Conservation (phyloP, 371 early-diverging fungal genomes). For the Rhizoclosmatium hyalinum region DNA sequence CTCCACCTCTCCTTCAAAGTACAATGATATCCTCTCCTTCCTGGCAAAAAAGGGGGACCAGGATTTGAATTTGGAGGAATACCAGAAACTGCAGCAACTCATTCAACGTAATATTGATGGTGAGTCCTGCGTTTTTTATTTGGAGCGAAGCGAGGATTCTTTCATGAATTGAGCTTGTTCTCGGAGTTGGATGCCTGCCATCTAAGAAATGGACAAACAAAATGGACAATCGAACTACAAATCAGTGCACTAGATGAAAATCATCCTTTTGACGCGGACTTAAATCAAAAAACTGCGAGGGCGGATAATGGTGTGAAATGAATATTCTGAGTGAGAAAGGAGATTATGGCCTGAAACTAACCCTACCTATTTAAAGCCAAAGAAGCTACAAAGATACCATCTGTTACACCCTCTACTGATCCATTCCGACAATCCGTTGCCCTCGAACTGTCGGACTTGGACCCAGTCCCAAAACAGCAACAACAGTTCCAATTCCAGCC, state of each 20-base stretch:
- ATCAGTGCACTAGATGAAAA: neutral
- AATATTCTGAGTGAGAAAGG: too few relatives aligned
- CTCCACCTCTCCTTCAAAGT: conserved; percentile 19
- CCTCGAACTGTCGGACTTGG: conserved; percentile 9
- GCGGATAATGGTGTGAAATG: too few relatives aligned
- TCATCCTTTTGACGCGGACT: neutral
- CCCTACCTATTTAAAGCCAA: neutral
- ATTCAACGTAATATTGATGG: conserved; percentile 12
- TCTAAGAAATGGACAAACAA: neutral
- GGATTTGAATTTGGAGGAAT: conserved; percentile 17
- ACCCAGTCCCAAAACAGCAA: neutral
- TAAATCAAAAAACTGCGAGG: neutral
- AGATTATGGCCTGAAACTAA: too few relatives aligned
- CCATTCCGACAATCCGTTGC: conserved; percentile 19
- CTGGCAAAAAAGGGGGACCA: conserved; percentile 21
- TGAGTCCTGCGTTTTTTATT: neutral
- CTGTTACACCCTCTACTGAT: neutral
- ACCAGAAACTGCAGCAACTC: conserved; percentile 15
- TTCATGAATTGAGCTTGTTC: neutral
- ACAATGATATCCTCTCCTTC: conserved; percentile 25
- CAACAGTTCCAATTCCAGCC: conserved; percentile 5
- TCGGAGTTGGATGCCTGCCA: neutral
- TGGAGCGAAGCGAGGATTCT: neutral
- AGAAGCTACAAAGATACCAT: conserved; percentile 7
- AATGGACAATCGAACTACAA: neutral